Percentiles rank a stretch among this genome's conserved stretches.
phyloP scores from a whole-genome alignment of 2,329 filamentous ascomycete genomes.

The Aspergillus luchuensis region DNA sequence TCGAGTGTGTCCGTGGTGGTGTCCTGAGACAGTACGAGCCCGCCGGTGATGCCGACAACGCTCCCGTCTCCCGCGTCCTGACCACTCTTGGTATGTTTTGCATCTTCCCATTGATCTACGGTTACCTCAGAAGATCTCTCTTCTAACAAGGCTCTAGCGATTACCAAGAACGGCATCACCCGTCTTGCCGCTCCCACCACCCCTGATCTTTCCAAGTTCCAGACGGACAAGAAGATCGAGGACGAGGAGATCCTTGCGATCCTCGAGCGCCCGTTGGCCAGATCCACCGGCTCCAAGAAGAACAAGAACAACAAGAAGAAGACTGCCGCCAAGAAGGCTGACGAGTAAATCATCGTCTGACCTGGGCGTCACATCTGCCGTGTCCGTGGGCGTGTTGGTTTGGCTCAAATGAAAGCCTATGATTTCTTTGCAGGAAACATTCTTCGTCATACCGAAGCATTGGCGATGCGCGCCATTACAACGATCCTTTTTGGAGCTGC shows the following conservation, averaged over 20 bases:
- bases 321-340: constrained; percentile 48
- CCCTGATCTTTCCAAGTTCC: constrained; percentile 77
- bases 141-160: constrained; percentile 58
- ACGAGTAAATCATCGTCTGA: constrained; percentile 39
- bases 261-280: constrained; percentile 78
- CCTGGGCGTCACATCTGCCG: constrained; percentile 18
- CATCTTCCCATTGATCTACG: not conserved
- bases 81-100: constrained; percentile 81
- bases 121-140: not conserved
- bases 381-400: constrained; percentile 17
- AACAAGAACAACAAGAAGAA: constrained; percentile 93
- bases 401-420: constrained; percentile 21
- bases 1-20: constrained; percentile 91
- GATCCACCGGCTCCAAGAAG: constrained; percentile 67
- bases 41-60: constrained; percentile 86
- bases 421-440: constrained; percentile 19
- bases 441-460: constrained; percentile 10
- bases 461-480: constrained; percentile 8
- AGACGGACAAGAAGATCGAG: constrained; percentile 96
- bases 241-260: constrained; percentile 96
- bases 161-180: constrained; percentile 96
- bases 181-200: constrained; percentile 76
- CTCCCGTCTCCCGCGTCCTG: constrained; percentile 81
- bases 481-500: constrained; percentile 5
- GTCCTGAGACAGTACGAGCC: constrained; percentile 96